A percentile compares a stretch with the other conserved stretches of the same genome.
Evolutionary conservation across 2,329 filamentous ascomycete species (phyloP).

Genomic region (Cytospora piceae): DNA sequence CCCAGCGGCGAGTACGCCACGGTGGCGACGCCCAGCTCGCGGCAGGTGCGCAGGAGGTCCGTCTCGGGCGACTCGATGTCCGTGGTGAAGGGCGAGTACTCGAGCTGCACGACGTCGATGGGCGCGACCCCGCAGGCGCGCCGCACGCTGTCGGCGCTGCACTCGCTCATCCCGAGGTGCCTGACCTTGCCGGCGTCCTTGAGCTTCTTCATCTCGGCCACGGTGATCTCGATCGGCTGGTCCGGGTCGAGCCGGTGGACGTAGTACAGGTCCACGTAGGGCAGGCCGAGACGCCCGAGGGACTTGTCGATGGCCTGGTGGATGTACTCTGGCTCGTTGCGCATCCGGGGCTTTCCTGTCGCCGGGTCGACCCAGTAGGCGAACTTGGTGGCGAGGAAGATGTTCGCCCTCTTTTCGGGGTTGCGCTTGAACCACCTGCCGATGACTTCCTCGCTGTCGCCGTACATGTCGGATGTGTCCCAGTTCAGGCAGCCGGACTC

Average conservation of each 20-base stretch:
- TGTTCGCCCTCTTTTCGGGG: conserved; percentile 47
- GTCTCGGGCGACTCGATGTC: conserved; percentile 51
- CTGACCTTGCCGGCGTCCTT: conserved; percentile 57
- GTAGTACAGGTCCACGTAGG: conserved; percentile 53
- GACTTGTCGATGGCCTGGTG: conserved; percentile 46
- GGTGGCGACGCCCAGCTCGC: conserved; percentile 50
- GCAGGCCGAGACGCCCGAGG: conserved; percentile 45
- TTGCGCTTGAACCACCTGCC: conserved; percentile 52
- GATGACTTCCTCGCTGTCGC: conserved; percentile 51
- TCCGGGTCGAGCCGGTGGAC: conserved; percentile 47
- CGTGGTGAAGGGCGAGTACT: conserved; percentile 53
- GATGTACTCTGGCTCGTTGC: conserved; percentile 46
- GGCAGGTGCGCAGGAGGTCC: conserved; percentile 47
- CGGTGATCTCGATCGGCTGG: conserved; percentile 52
- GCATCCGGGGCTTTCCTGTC: conserved; percentile 30
- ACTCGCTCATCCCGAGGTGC: conserved; percentile 55
- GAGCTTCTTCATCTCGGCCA: conserved; percentile 48
- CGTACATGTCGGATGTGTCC: conserved; percentile 50
- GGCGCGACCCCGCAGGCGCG: conserved; percentile 53
- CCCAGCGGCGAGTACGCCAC: conserved; percentile 48
- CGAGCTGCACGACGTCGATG: conserved; percentile 57
- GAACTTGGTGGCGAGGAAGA: conserved; percentile 59
- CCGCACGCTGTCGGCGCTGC: conserved; percentile 51
- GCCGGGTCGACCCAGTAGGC: conserved; percentile 39
- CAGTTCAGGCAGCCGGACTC: conserved; percentile 48